Conservation (phyloP, 2,329 filamentous ascomycete species). For the Cladophialophora chaetospira region DNA sequence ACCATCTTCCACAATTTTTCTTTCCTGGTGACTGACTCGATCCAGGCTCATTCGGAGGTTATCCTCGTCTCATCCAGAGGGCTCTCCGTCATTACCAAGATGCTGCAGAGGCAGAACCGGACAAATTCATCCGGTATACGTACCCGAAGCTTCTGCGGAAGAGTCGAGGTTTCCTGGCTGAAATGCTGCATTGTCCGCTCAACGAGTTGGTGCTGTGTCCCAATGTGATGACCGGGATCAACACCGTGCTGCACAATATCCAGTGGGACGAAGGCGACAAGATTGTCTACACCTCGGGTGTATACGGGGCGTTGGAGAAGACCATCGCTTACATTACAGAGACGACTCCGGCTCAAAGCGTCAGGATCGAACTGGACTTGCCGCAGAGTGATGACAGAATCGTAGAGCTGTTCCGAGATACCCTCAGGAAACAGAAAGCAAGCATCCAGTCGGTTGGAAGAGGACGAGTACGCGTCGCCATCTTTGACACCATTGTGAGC, state of each 20-base stretch:
- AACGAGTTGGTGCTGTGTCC: constrained; percentile 72
- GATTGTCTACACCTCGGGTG: constrained; percentile 65
- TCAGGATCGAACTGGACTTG: constrained; percentile 65
- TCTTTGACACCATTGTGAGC: constrained; percentile 81
- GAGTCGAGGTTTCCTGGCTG: constrained; percentile 64
- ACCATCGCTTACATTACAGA: constrained; percentile 73
- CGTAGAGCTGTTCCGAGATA: constrained; percentile 58
- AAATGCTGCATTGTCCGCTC: constrained; percentile 64
- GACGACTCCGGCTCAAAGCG: constrained; percentile 53
- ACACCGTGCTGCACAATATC: constrained; percentile 75
- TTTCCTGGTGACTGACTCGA: neutral
- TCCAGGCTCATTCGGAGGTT: constrained; percentile 75
- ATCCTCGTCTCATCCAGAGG: constrained; percentile 63
- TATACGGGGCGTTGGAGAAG: constrained; percentile 77
- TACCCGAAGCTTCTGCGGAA: constrained; percentile 64
- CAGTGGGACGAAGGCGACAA: constrained; percentile 69
- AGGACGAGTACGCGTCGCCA: constrained; percentile 60
- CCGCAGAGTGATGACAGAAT: constrained; percentile 70
- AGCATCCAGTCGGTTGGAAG: constrained; percentile 54
- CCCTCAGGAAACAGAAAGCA: constrained; percentile 35
- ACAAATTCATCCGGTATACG: constrained; percentile 72
- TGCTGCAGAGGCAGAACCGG: constrained; percentile 66
- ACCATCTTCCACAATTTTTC: neutral
- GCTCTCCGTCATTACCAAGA: constrained; percentile 68
- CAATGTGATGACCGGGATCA: constrained; percentile 74